Evolutionary conservation across 106 monocot genomes (phyloP).

Genomic region (Ottelia alismoides): DNA sequence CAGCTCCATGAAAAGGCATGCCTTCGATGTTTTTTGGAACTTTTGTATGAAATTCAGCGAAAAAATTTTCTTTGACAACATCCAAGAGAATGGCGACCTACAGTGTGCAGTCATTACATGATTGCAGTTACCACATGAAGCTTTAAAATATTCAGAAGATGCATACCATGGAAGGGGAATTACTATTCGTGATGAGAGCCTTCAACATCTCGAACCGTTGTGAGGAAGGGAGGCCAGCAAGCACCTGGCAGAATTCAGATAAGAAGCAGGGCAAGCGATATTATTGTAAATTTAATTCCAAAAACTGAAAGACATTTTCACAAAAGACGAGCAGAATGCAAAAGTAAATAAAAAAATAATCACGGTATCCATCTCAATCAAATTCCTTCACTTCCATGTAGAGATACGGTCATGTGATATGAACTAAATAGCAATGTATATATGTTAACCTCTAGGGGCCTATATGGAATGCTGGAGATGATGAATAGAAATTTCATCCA

Average conservation of each 20-base stretch:
- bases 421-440: too few relatives aligned
- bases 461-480: too few relatives aligned
- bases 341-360: too few relatives aligned
- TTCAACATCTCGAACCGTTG: constrained; percentile 59
- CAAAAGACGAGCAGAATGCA: too few relatives aligned
- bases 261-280: too few relatives aligned
- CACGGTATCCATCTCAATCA: too few relatives aligned
- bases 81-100: constrained; percentile 85
- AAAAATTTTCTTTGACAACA: constrained; percentile 46
- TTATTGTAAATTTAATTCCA: too few relatives aligned
- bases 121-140: background rate
- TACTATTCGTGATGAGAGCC: constrained; percentile 55
- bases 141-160: background rate
- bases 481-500: too few relatives aligned
- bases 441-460: too few relatives aligned
- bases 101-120: background rate
- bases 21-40: constrained; percentile 1
- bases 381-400: too few relatives aligned
- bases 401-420: too few relatives aligned
- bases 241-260: constrained; percentile 49
- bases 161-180: constrained; percentile 68
- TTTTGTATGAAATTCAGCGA: constrained; percentile 10
- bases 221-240: constrained; percentile 52
- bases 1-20: constrained; percentile 12
- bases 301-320: too few relatives aligned